Evolutionary conservation across 2,329 filamentous ascomycete genomes (phyloP), one percentile per base, ranked within the genome.

Genomic region (Fusarium nygamai): DNA sequence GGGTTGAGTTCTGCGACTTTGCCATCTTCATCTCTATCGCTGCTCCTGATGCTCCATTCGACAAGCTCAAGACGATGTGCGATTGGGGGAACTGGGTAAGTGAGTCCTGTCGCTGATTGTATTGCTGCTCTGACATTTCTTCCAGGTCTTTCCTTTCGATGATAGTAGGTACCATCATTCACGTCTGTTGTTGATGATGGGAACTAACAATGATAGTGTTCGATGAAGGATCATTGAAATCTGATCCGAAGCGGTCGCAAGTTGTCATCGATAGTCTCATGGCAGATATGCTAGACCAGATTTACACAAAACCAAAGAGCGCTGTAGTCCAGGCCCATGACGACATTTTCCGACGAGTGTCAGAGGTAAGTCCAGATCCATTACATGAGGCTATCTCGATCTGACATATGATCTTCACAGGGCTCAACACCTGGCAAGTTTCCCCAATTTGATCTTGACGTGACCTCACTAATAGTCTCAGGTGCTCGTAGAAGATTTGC

Each of bases 31-130:
- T 69, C 3, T 69, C 67, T 2, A 69, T 69, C 8, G 39, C 67
- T 17, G 67, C 65, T 41, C 67, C 67, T 22, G 58, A 69, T 43
- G 65, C 67, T 22, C 44, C 67, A 2, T 14, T 8, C 8, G 65
- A 69, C 3, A 69, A 47, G 20, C 67, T 69, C 6, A 69, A 69
- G 39, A 69, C 67, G 1, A 64, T 69, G 65, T 69, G 67, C 3
- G 67, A 69, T 19, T 69, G 67, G 67, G 67, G 67, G 5, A 69
- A 69, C 16, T 69, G 67, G 67, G 67, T 69, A 16, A 53, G 67
- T 69, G 2, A 19, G 8, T 10, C 2, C 1, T 16, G 4, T 19
- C 10, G 19, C 6, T 8, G 6, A 5, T 27, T 13, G 2, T 16
- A 1, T 14, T 9, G 10, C 10, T 3, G 5, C 10, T 43, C 64